Evolutionary conservation across 106 monocot species (phyloP).

Genomic region (Allium sativum): DNA sequence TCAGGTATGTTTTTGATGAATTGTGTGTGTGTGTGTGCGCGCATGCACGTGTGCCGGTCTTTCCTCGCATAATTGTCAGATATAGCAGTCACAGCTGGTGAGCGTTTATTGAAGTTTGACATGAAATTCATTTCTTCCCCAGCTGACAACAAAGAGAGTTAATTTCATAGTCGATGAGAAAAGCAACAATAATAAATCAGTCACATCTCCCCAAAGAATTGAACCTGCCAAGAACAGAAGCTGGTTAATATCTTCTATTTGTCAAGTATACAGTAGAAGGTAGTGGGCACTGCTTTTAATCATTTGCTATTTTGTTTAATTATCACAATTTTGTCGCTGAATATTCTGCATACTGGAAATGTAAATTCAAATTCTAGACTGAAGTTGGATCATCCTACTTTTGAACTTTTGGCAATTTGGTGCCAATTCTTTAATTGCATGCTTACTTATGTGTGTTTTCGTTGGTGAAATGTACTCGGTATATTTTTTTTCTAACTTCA

Average conservation of each 20-base stretch:
- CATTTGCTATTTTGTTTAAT: neutral
- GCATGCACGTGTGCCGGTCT: no score
- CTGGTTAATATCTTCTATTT: conserved; percentile 82
- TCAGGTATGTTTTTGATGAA: conserved; percentile 43
- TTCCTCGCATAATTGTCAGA: neutral
- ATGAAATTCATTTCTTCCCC: neutral
- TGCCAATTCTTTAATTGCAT: no score
- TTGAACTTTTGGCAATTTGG: no score
- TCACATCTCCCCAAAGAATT: conserved; percentile 23
- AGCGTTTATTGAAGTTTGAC: neutral
- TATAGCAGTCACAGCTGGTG: neutral
- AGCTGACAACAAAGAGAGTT: conserved; percentile 90
- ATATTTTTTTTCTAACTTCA: no score
- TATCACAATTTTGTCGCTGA: no score
- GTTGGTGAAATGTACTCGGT: no score
- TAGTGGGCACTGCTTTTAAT: conserved; percentile 10
- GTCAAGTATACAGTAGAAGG: conserved; percentile 87
- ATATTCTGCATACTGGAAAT: no score
- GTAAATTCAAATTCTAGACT: no score
- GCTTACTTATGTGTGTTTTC: no score
- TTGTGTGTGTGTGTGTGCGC: neutral
- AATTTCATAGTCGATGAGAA: conserved; percentile 64
- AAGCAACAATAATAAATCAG: conserved; percentile 10
- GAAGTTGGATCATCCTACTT: no score
- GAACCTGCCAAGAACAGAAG: conserved; percentile 63